Evolutionary conservation across 805 yeast genomes (phyloP).

Genomic region (Saccharomycopsis oosterbeekiorum): DNA sequence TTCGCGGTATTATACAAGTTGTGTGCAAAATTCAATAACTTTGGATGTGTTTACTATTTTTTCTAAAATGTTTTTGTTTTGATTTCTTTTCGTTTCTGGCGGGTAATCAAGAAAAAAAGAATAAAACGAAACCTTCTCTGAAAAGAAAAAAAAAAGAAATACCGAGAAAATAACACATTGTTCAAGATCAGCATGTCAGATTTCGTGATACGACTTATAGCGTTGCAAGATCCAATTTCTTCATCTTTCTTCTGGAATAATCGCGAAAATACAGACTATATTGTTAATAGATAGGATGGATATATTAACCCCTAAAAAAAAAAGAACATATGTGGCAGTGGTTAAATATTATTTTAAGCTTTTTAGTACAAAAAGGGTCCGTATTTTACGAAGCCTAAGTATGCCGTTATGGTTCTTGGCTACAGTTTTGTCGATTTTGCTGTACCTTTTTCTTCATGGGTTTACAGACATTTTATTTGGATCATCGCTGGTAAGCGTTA

Average conservation of each 20-base stretch:
- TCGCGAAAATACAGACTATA: neutral
- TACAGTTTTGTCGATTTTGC: neutral
- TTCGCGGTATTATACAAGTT: no score
- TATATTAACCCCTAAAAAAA: neutral
- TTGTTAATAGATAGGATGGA: neutral
- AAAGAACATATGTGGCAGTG: slow-evolving; percentile 1
- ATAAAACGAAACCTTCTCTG: neutral
- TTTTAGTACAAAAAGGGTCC: slow-evolving; percentile 1
- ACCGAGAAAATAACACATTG: neutral
- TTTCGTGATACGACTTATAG: no score
- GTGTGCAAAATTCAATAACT: no score
- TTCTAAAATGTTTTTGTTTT: neutral
- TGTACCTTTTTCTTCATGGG: neutral
- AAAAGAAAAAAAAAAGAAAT: neutral
- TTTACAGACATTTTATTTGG: neutral
- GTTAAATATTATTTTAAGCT: neutral
- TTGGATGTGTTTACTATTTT: no score
- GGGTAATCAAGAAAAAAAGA: neutral
- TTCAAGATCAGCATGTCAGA: neutral
- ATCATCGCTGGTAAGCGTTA: neutral
- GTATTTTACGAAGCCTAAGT: neutral
- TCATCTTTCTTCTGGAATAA: neutral
- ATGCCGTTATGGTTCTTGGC: slow-evolving; percentile 14
- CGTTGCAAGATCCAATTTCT: no score
- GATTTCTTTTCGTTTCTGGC: neutral